Conservation (phyloP, 805 yeast species). For the Candida ortonii region DNA sequence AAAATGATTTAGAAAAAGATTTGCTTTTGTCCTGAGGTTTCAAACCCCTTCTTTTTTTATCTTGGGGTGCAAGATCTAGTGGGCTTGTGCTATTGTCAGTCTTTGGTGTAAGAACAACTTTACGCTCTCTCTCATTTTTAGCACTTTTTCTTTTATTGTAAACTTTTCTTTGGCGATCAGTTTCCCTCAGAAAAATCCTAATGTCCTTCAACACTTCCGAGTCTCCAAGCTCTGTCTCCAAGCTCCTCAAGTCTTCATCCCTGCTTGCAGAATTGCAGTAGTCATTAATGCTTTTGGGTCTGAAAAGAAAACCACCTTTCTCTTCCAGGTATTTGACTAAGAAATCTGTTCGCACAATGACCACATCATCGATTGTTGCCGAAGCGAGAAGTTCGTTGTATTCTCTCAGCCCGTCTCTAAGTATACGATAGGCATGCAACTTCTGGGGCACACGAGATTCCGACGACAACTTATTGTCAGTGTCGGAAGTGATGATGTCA, state of each 20-base stretch:
- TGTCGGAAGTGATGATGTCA: neutral
- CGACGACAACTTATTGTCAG: no score
- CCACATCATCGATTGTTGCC: constrained; percentile 18
- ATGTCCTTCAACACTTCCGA: constrained; percentile 17
- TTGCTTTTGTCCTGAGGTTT: no score
- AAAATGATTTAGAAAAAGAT: constrained; percentile 11
- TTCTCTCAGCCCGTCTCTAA: constrained; percentile 25
- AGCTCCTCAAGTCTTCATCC: constrained; percentile 17
- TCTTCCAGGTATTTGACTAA: constrained; percentile 21
- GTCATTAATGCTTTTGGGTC: constrained; percentile 28
- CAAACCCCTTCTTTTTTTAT: constrained; percentile 5
- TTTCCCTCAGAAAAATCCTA: constrained; percentile 22
- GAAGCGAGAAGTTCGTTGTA: constrained; percentile 21
- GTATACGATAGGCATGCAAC: constrained; percentile 11
- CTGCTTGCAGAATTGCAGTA: constrained; percentile 23
- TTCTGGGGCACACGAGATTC: constrained; percentile 6
- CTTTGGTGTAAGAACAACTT: constrained; percentile 6
- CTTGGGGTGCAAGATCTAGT: constrained; percentile 4
- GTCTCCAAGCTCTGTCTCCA: constrained; percentile 17
- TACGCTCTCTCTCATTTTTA: constrained; percentile 12
- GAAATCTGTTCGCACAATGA: constrained; percentile 27
- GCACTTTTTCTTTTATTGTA: constrained; percentile 26
- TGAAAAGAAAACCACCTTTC: constrained; percentile 17
- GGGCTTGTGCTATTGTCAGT: constrained; percentile 12
- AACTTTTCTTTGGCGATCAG: constrained; percentile 27